phyloP scores from a whole-genome alignment of 768 basidiomycete genomes.

The Suillus spraguei region DNA sequence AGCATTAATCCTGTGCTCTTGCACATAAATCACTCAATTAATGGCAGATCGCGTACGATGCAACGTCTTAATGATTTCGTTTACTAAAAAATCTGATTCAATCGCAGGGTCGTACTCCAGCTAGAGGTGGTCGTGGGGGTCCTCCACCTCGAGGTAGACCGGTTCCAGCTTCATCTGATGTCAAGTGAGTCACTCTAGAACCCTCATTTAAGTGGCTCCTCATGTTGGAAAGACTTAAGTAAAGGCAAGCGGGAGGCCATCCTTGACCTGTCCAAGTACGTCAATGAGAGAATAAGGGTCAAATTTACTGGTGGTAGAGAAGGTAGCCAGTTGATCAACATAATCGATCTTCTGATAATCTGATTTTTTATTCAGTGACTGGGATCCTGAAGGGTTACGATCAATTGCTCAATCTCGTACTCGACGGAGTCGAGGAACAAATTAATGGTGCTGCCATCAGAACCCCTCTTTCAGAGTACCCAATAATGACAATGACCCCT shows the following conservation, averaged over 20 bases:
- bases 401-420: constrained; percentile 93
- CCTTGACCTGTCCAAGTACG: constrained; percentile 93
- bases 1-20: not conserved
- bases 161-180: constrained; percentile 20
- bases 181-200: constrained; percentile 27
- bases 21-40: not conserved
- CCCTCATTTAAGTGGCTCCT: constrained; percentile 13
- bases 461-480: not conserved
- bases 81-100: constrained; percentile 25
- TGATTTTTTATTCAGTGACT: constrained; percentile 56
- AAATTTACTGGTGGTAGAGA: constrained; percentile 99
- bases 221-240: constrained; percentile 35
- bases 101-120: constrained; percentile 60
- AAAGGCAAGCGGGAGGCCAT: constrained; percentile 84
- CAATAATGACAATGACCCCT: constrained; percentile 10
- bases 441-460: constrained; percentile 53
- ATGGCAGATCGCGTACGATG: constrained; percentile 35
- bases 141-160: constrained; percentile 30
- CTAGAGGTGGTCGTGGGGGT: constrained; percentile 48
- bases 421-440: constrained; percentile 93
- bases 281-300: constrained; percentile 88
- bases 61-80: not conserved
- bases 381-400: constrained; percentile 96
- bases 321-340: constrained; percentile 49
- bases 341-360: not conserved